Conservation (phyloP, 352 stramenopile genomes). For the Pythium plurisporium region DNA sequence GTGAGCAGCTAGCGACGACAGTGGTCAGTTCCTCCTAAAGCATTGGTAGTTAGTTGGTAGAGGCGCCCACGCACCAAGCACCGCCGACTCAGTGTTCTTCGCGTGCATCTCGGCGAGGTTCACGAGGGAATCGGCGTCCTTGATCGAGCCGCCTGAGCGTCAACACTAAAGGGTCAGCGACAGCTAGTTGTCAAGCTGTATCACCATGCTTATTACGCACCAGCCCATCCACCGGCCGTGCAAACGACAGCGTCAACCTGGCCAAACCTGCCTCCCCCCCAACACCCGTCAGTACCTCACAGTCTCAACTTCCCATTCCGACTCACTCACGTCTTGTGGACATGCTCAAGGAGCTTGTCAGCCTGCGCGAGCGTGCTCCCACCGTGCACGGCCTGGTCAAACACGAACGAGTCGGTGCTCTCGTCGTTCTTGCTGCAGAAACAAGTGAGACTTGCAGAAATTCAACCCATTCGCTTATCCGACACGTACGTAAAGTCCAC, state of each 20-base stretch:
- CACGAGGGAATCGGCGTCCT: constrained; percentile 49
- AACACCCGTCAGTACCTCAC: constrained; percentile 2
- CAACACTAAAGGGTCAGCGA: background rate
- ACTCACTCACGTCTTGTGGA: constrained; percentile 37
- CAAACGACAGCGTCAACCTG: constrained; percentile 76
- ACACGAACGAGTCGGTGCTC: constrained; percentile 40
- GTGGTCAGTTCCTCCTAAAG: background rate
- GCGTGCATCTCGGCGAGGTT: constrained; percentile 67
- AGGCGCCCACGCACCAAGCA: constrained; percentile 41
- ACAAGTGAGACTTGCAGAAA: background rate
- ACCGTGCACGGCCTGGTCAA: constrained; percentile 23
- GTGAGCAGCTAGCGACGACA: constrained; percentile 55
- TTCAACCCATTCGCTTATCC: background rate
- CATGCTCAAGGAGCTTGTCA: constrained; percentile 40
- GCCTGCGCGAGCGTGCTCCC: constrained; percentile 49
- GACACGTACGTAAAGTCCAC: constrained; percentile 55
- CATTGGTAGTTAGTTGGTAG: background rate
- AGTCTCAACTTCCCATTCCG: background rate
- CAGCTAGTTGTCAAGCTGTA: background rate
- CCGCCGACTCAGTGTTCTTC: constrained; percentile 78
- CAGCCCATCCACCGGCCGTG: constrained; percentile 73
- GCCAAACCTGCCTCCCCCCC: constrained; percentile 28
- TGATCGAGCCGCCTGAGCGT: constrained; percentile 60
- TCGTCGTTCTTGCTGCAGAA: constrained; percentile 44
- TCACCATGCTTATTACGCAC: constrained; percentile 10